These are phyloP conservation scores for Haematococcus sp. DNA, from an alignment of 139 green algal species.

Conservation along the genomic window DNA sequence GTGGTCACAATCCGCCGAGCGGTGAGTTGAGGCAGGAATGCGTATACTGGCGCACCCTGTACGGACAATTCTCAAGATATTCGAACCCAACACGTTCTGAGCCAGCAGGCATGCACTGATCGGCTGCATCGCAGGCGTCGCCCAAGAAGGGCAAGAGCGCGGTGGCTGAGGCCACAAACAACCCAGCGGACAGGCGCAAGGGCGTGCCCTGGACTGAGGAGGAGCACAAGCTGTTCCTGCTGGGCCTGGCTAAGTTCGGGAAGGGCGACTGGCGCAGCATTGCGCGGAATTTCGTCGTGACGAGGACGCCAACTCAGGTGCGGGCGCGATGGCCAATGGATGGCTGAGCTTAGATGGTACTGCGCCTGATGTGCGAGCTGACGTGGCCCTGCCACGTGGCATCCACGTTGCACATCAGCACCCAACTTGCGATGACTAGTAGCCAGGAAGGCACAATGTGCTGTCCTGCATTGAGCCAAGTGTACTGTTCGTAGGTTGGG, in stretches of 20 bases:
- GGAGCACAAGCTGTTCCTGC: slow-evolving; percentile 90
- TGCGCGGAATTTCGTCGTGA: slow-evolving; percentile 87
- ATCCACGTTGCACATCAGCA: no score
- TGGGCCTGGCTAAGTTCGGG: slow-evolving; percentile 90
- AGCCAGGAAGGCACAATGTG: no score
- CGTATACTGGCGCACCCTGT: no score
- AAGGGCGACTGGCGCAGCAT: slow-evolving; percentile 96
- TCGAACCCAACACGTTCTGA: no score
- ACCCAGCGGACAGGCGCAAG: slow-evolving; percentile 63
- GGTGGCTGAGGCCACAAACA: slow-evolving; percentile 35
- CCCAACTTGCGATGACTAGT: no score
- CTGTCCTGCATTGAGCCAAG: not conserved
- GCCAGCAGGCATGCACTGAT: no score
- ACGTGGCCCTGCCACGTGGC: no score
- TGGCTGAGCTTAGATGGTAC: no score
- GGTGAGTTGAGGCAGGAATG: not conserved
- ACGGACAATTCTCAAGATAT: no score
- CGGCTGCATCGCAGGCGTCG: not conserved
- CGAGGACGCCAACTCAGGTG: slow-evolving; percentile 87
- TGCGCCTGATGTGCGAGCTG: no score
- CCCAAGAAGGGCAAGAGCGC: slow-evolving; percentile 29
- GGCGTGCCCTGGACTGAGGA: slow-evolving; percentile 95
- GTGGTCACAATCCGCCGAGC: no score
- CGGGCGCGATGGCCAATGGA: not conserved
- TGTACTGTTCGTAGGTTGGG: no score